These are phyloP conservation scores for Cyclotella kingstonii DNA, from an alignment of 108 stramenopile genomes.

Conservation along the genomic window DNA sequence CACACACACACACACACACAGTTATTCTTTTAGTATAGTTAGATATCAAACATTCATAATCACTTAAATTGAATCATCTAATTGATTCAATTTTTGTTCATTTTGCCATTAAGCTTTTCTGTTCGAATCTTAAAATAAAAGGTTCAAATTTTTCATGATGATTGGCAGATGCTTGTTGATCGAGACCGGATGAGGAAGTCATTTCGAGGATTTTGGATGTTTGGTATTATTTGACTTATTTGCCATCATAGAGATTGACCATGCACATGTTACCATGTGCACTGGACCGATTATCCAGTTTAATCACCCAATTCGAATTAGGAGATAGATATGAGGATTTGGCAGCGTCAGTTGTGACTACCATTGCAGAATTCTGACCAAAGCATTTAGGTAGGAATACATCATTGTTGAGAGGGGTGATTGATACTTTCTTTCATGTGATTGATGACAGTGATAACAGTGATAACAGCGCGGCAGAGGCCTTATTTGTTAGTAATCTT, in stretches of 20 bases:
- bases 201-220: conserved; percentile 83
- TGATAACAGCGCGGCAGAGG: conserved; percentile 88
- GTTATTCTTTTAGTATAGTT: no score
- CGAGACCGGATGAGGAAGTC: conserved; percentile 71
- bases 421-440: conserved; percentile 83
- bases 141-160: no score
- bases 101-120: no score
- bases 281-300: conserved; percentile 68
- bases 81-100: no score
- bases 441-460: conserved; percentile 91
- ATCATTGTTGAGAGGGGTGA: conserved; percentile 54
- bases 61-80: no score
- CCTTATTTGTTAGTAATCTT: conserved; percentile 89
- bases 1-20: no score
- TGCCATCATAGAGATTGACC: conserved; percentile 53
- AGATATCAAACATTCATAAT: no score
- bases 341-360: conserved; percentile 88
- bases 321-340: conserved; percentile 83
- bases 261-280: no score
- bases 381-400: conserved; percentile 87
- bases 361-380: conserved; percentile 91
- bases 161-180: conserved; percentile 73
- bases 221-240: conserved; percentile 80
- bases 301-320: conserved; percentile 58
- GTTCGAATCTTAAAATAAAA: no score